A percentile compares a stretch with the other conserved stretches of the same genome.
Evolutionary conservation across 129 eudicot species (phyloP).

Genomic region (Erigeron canadensis): DNA sequence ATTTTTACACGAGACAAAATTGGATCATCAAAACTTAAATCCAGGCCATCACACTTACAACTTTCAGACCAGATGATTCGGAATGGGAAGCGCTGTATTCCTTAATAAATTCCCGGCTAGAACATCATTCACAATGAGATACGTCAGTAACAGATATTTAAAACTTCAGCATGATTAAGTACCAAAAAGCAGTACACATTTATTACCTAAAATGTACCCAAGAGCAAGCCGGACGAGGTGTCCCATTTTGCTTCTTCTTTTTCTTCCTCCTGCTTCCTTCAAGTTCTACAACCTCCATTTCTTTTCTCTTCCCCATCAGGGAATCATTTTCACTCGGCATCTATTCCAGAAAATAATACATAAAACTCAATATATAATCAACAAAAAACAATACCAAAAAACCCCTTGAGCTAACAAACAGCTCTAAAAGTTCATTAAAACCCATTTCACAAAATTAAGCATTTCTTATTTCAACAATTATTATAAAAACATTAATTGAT

Average conservation of each 20-base stretch:
- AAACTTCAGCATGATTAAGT: background rate
- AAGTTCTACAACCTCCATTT: slow-evolving; percentile 39
- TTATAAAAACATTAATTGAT: slow-evolving; percentile 19
- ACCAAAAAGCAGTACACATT: background rate
- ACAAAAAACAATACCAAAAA: background rate
- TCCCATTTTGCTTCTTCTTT: slow-evolving; percentile 65
- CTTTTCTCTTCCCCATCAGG: slow-evolving; percentile 46
- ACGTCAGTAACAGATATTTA: slow-evolving; percentile 5
- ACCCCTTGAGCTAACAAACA: background rate
- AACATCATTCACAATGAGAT: slow-evolving; percentile 26
- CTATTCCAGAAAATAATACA: slow-evolving; percentile 18
- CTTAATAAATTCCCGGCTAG: no score
- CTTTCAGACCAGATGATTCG: no score
- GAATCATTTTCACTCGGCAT: slow-evolving; percentile 52
- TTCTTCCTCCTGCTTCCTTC: slow-evolving; percentile 65
- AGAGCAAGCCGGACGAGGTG: slow-evolving; percentile 85
- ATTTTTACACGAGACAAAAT: background rate
- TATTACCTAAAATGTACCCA: slow-evolving; percentile 84
- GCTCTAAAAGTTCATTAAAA: slow-evolving; percentile 5
- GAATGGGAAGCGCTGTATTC: no score
- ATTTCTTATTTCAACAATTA: background rate
- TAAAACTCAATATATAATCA: background rate
- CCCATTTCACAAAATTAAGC: slow-evolving; percentile 6
- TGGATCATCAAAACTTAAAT: background rate
- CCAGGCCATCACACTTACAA: background rate